Percentiles rank a stretch among this genome's conserved stretches.
Evolutionary conservation across 768 basidiomycete species (phyloP).

Genomic region (Boletus rubroflammeus): DNA sequence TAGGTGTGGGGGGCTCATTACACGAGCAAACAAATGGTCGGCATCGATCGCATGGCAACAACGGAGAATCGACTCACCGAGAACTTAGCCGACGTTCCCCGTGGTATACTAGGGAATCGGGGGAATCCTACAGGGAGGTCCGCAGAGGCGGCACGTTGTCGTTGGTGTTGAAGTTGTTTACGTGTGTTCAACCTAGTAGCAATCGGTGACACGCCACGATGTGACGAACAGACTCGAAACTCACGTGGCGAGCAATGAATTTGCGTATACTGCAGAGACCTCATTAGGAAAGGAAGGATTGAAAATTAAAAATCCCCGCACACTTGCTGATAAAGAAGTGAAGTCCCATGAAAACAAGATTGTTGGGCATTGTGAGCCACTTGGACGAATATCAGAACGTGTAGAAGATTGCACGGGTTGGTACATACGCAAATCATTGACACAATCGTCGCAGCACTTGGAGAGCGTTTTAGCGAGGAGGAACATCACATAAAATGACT

Average conservation of each 20-base stretch:
- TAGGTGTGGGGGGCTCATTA: conserved; percentile 1
- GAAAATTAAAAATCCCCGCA: conserved; percentile 18
- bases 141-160: conserved; percentile 28
- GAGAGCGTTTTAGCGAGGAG: background rate
- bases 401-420: background rate
- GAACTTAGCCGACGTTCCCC: conserved; percentile 1
- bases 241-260: conserved; percentile 46
- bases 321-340: conserved; percentile 54
- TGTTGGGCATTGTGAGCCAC: conserved; percentile 47
- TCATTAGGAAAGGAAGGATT: background rate
- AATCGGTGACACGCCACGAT: background rate
- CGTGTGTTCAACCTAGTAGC: conserved; percentile 36
- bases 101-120: conserved; percentile 21
- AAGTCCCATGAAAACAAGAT: conserved; percentile 50
- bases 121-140: conserved; percentile 27
- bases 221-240: background rate
- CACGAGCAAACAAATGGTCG: conserved; percentile 7
- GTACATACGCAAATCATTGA: conserved; percentile 42
- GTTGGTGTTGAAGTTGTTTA: conserved; percentile 30
- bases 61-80: conserved; percentile 10
- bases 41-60: background rate
- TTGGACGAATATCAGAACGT: conserved; percentile 1
- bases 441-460: conserved; percentile 39
- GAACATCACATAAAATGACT: background rate
- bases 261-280: conserved; percentile 42